Conservation (phyloP, 208 protist genomes). For the Trypanosoma theileri region DNA sequence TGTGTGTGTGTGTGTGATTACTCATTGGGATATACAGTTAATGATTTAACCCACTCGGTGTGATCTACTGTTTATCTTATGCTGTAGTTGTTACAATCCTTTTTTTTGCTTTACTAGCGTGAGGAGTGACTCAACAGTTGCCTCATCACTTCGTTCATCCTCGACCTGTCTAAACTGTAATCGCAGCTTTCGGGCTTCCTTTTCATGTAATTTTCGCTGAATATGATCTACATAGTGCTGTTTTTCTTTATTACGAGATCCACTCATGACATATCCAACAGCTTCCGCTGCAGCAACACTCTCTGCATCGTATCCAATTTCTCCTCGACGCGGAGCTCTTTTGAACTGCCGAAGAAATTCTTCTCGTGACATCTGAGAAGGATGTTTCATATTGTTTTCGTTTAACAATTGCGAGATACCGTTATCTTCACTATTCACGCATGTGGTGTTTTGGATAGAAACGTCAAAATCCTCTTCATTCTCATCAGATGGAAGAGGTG, state of each 20-base stretch:
- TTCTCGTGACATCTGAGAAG: conserved; percentile 86
- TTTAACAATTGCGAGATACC: conserved; percentile 1
- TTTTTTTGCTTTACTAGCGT: conserved; percentile 42
- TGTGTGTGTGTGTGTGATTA: too few species aligned
- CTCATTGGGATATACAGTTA: background rate
- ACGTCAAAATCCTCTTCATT: conserved; percentile 61
- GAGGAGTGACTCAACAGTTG: conserved; percentile 57
- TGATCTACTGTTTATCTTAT: background rate
- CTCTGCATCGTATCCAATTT: conserved; percentile 82
- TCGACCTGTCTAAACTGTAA: conserved; percentile 88
- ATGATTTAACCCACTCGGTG: background rate
- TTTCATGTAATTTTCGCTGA: conserved; percentile 89
- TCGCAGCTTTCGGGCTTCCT: conserved; percentile 83
- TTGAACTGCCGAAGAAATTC: conserved; percentile 89
- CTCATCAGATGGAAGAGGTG: background rate
- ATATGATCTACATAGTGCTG: conserved; percentile 85
- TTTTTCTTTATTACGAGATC: conserved; percentile 79
- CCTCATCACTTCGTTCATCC: conserved; percentile 76
- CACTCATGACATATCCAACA: conserved; percentile 91
- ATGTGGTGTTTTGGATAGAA: background rate
- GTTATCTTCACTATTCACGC: background rate
- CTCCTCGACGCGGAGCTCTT: conserved; percentile 78
- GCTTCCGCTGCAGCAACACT: conserved; percentile 75
- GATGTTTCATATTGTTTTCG: conserved; percentile 55
- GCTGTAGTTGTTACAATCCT: background rate